A percentile compares a stretch with the other conserved stretches of the same genome.
Conservation (phyloP, 2,329 filamentous ascomycete species). For the Didymella sp. region DNA sequence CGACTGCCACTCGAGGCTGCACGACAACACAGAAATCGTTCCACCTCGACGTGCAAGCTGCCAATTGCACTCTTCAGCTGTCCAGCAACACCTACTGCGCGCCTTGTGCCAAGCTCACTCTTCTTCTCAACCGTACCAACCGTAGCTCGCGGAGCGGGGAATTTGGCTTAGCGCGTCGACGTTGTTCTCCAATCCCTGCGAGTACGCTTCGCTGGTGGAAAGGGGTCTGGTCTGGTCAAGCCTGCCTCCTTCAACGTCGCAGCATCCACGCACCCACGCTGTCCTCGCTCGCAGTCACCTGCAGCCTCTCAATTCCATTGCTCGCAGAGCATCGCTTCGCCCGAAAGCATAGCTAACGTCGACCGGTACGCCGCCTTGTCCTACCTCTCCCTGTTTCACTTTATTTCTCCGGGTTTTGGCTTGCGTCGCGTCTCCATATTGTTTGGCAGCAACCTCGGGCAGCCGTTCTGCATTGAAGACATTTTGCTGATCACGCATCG, state of each 20-base stretch:
- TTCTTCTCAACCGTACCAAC: constrained; percentile 13
- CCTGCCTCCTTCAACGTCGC: constrained; percentile 45
- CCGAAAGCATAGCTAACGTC: constrained; percentile 46
- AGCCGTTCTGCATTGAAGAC: constrained; percentile 23
- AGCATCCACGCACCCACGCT: constrained; percentile 40
- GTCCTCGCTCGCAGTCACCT: constrained; percentile 36
- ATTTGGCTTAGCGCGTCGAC: constrained; percentile 45
- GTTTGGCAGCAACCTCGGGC: constrained; percentile 36
- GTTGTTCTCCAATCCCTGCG: constrained; percentile 46
- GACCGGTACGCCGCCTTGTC: constrained; percentile 45
- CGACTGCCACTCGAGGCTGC: constrained; percentile 31
- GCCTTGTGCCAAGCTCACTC: constrained; percentile 14
- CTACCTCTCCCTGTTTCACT: constrained; percentile 35
- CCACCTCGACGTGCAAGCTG: constrained; percentile 22
- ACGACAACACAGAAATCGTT: constrained; percentile 23
- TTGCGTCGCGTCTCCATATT: constrained; percentile 44
- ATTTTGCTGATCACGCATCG: constrained; percentile 32
- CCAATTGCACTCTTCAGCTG: constrained; percentile 34
- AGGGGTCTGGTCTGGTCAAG: constrained; percentile 51
- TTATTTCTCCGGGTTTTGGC: constrained; percentile 44
- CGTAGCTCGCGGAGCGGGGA: constrained; percentile 33
- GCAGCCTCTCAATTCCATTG: constrained; percentile 36
- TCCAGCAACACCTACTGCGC: constrained; percentile 3
- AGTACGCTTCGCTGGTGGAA: constrained; percentile 10
- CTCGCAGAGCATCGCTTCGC: constrained; percentile 44